Base-by-base conservation (phyloP, 1,284 basidiomycete genomes). In the Apiotrichum laibachii region DNA sequence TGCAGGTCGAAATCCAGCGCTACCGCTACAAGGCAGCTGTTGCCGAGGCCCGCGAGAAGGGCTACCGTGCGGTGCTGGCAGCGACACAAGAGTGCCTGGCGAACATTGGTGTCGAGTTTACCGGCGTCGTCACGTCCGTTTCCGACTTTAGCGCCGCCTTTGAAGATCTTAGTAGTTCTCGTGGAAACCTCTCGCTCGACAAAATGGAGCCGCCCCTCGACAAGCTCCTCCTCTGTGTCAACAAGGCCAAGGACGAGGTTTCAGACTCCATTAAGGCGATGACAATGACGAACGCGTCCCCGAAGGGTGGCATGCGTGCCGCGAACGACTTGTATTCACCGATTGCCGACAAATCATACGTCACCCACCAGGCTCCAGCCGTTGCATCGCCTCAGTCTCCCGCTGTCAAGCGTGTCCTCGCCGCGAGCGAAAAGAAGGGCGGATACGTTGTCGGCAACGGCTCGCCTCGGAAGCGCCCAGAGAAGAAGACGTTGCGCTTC, bases 11-110 rank as follows among this genome's bases (percentile, higher is more conserved):
- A 53, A 82, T 81, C 68, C 82, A 84, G 63, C 85, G 84, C 70
- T 82, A 85, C 0, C 87, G 90, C 68, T 85, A 93, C 79, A 89
- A 90, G 61, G 82, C 81, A 45, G 78, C 84, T 37, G 87, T 87
- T 71, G 83, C 86, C 0, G 85, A 88, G 68, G 85, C 85, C 22
- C 85, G 88, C 69, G 82, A 85, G 58, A 84, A 86, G 53, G 86
- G 85, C 2, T 81, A 90, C 72, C 82, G 82, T 53, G 84, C 85
- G 49, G 84, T 85, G 2, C 81, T 90, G 15, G 80, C 80, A 26
- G 81, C 83, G 55, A 87, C 91, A 72, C 84, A 88, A 2, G 83
- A 85, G 65, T 80, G 86, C 18, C 79, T 90, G 57, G 85, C 92
- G 19, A 48, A 45, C 9, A 50, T 37, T 15, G 56, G 57, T 21